Percentiles rank a stretch among this genome's conserved stretches.
Evolutionary conservation across 495 filamentous ascomycete genomes (phyloP).

Genomic region (Penicillium angulare): DNA sequence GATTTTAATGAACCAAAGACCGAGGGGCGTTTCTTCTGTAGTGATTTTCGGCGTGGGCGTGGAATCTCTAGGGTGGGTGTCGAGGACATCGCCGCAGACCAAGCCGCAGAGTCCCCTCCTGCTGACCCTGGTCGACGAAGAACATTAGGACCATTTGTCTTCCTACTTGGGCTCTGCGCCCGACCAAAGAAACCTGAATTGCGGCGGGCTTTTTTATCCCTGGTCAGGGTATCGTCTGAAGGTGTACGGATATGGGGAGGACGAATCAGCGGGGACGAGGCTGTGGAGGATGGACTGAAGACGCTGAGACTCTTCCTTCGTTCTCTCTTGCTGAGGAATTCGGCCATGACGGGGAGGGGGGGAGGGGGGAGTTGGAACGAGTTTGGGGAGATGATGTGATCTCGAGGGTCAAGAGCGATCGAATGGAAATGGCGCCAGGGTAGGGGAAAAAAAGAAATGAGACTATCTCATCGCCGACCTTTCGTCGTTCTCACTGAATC

Average conservation of each 20-base stretch:
- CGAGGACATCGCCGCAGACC: constrained; percentile 21
- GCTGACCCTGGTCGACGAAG: constrained; percentile 32
- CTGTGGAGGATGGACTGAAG: constrained; percentile 33
- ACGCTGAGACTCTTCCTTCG: constrained; percentile 47
- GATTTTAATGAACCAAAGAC: constrained; percentile 60
- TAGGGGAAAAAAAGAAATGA: constrained; percentile 18
- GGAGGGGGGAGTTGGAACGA: not conserved
- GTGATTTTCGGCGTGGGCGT: constrained; percentile 41
- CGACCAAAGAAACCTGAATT: constrained; percentile 48
- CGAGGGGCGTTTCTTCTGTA: constrained; percentile 50
- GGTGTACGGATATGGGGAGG: constrained; percentile 37
- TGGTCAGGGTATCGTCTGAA: constrained; percentile 34
- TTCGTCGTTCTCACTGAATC: constrained; percentile 30
- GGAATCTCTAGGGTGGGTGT: constrained; percentile 26
- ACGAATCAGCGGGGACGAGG: constrained; percentile 19
- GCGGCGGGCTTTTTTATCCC: constrained; percentile 40
- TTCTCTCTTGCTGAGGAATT: constrained; percentile 36
- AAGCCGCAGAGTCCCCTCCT: constrained; percentile 25
- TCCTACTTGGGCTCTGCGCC: constrained; percentile 22
- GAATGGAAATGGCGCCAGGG: constrained; percentile 4
- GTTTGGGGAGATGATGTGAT: not conserved
- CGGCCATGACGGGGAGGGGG: constrained; percentile 33
- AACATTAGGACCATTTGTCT: constrained; percentile 19
- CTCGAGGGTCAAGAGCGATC: not conserved
- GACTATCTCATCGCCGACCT: constrained; percentile 36